Conservation (phyloP, 345 rosid genomes). For the Boechera divaricarpa region DNA sequence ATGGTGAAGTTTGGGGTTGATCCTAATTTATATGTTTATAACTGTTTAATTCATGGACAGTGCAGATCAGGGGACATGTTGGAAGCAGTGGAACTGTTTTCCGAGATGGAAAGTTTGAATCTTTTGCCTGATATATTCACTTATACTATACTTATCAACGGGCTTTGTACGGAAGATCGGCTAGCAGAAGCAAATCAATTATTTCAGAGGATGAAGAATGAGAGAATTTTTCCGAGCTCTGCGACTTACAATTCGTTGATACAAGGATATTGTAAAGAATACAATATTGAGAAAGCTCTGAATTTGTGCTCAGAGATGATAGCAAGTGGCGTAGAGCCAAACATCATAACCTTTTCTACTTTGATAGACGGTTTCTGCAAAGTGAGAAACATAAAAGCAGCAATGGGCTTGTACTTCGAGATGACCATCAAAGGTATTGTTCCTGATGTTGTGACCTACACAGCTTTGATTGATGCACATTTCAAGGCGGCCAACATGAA, state of each 20-base stretch:
- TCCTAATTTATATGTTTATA: conserved; percentile 65
- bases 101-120: conserved; percentile 57
- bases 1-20: conserved; percentile 63
- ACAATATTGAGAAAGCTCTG: conserved; percentile 62
- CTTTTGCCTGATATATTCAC: conserved; percentile 65
- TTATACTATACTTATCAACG: conserved; percentile 62
- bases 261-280: conserved; percentile 61
- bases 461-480: conserved; percentile 68
- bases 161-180: conserved; percentile 48
- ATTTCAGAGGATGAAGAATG: conserved; percentile 57
- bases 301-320: conserved; percentile 65
- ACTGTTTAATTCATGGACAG: conserved; percentile 63
- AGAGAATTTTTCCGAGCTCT: conserved; percentile 56
- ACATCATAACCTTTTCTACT: conserved; percentile 61
- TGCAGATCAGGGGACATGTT: conserved; percentile 50
- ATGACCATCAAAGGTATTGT: conserved; percentile 63
- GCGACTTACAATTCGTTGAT: conserved; percentile 64
- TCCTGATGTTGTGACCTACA: conserved; percentile 68
- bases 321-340: conserved; percentile 55
- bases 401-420: conserved; percentile 61
- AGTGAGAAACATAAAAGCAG: conserved; percentile 60
- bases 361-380: conserved; percentile 72
- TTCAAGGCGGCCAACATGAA: conserved; percentile 62
- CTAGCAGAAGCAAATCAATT: conserved; percentile 53
- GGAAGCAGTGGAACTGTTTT: conserved; percentile 53